phyloP scores from a whole-genome alignment of 768 basidiomycete genomes.

The Trametes sanguinea region DNA sequence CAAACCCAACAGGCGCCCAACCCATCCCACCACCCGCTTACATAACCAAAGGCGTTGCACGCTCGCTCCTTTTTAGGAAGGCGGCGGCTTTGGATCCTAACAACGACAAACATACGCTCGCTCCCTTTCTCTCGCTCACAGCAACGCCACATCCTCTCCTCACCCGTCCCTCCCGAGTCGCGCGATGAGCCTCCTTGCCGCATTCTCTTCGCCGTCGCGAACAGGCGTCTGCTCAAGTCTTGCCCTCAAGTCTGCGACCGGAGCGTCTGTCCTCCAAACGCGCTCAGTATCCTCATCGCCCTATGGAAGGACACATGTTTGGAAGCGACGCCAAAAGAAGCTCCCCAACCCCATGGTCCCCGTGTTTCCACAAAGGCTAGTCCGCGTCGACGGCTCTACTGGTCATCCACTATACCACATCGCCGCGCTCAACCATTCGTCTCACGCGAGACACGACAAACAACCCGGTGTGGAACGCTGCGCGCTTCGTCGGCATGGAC shows the following conservation, averaged over 20 bases:
- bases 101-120: constrained; percentile 7
- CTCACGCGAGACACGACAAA: constrained; percentile 89
- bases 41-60: constrained; percentile 11
- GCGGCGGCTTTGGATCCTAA: constrained; percentile 21
- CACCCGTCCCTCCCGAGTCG: neutral
- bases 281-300: constrained; percentile 69
- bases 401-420: constrained; percentile 86
- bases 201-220: constrained; percentile 1
- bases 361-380: constrained; percentile 82
- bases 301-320: constrained; percentile 83
- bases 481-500: constrained; percentile 43
- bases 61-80: neutral
- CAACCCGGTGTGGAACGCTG: constrained; percentile 83
- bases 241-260: neutral
- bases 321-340: constrained; percentile 63
- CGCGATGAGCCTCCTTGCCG: constrained; percentile 11
- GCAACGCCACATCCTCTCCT: neutral
- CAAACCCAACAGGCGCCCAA: constrained; percentile 8
- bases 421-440: constrained; percentile 73
- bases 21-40: constrained; percentile 6
- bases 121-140: neutral
- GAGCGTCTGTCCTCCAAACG: constrained; percentile 18
- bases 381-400: constrained; percentile 88
- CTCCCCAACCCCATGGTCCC: constrained; percentile 86
- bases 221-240: neutral